Evolutionary conservation across 2,329 filamentous ascomycete genomes (phyloP), one percentile per base, ranked within the genome.

Genomic region (Didymella segeticola): DNA sequence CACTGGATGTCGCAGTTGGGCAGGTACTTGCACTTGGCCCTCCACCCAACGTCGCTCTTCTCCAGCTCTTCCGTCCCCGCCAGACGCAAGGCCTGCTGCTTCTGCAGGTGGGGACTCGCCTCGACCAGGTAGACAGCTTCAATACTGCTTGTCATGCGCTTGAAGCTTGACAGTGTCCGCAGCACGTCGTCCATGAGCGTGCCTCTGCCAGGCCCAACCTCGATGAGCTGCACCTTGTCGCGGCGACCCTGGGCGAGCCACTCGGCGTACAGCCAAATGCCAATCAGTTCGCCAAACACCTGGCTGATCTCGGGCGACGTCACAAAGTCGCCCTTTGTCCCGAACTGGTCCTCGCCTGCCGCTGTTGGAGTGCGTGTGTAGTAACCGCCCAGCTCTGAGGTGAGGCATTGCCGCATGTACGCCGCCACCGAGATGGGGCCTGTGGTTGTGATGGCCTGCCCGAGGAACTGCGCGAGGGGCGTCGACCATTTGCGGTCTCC

Each of bases 381-480:
- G 79, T 99, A 99, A 47, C 95, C 95, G 53, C 91, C 92, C 31
- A 91, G 78, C 57, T 95, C 90, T 10, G 90, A 90, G 1, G 95
- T 99, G 60, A 99, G 85, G 74, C 93, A 97, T 88, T 98, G 96
- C 72, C 95, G 93, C 95, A 99, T 99, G 75, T 93, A 99, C 46
- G 91, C 89, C 5, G 95, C 93, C 56, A 99, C 84, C 1, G 95
- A 91, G 23, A 98, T 87, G 4, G 95, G 93, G 0, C 95, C 95
- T 10, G 95, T 98, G 33, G 89, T 86, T 62, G 88, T 88, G 60
- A 98, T 96, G 38, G 92, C 93, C 72, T 93, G 87, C 50, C 88
- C 89, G 43, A 98, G 83, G 63, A 89, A 89, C 73, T 95, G 93
- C 7, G 93, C 93, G 57, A 99, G 78, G 12, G 93, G 93, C 3